Conservation (phyloP, 2,329 filamentous ascomycete species). For the Lachnellula arida region DNA sequence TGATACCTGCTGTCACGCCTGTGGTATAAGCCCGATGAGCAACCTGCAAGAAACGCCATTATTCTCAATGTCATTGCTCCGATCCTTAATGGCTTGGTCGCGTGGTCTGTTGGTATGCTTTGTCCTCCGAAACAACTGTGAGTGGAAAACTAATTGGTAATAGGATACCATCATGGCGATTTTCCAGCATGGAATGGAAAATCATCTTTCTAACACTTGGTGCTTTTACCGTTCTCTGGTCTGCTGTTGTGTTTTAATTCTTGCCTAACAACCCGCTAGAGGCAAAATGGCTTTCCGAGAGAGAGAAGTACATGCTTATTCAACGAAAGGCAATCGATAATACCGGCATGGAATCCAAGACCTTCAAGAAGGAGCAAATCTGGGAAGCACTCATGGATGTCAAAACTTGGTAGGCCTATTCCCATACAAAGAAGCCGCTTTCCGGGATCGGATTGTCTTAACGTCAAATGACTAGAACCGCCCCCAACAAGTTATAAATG, state of each 20-base stretch:
- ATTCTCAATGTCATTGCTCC: constrained; percentile 24
- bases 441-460: too few species aligned
- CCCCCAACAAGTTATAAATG: too few species aligned
- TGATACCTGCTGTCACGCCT: constrained; percentile 49
- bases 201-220: constrained; percentile 27
- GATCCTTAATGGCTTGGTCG: constrained; percentile 26
- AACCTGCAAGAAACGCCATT: constrained; percentile 40
- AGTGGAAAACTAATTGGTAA: background rate
- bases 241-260: constrained; percentile 19
- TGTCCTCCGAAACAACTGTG: background rate
- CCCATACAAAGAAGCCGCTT: too few species aligned
- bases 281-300: constrained; percentile 35
- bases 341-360: constrained; percentile 9
- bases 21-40: constrained; percentile 52
- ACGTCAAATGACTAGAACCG: too few species aligned
- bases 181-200: constrained; percentile 29
- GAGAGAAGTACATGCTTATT: constrained; percentile 39
- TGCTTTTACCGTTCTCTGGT: constrained; percentile 22
- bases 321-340: constrained; percentile 21
- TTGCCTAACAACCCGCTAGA: constrained; percentile 44
- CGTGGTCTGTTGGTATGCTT: constrained; percentile 18
- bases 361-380: constrained; percentile 13
- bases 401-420: constrained; percentile 31
- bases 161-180: constrained; percentile 16
- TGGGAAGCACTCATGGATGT: constrained; percentile 39